Evolutionary conservation across 148 eudicot genomes (phyloP).

Genomic region (Arbutus unedo): DNA sequence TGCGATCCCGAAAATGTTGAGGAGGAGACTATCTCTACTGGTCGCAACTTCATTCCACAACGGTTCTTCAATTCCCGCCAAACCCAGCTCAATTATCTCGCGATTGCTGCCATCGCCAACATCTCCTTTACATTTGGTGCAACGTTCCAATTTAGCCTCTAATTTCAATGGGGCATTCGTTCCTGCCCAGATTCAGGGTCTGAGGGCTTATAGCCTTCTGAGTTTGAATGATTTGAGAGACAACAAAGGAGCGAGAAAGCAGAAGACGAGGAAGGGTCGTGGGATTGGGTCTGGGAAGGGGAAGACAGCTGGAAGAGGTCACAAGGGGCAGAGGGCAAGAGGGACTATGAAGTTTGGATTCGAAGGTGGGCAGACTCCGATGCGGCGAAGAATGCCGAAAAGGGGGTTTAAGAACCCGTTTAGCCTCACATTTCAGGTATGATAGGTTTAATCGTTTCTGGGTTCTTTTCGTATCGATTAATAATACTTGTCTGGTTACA

Average conservation of each 20-base stretch:
- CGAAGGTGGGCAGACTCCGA: conserved; percentile 94
- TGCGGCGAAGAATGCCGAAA: conserved; percentile 73
- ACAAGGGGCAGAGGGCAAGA: conserved; percentile 95
- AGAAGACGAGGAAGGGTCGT: conserved; percentile 90
- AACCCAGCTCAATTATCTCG: neutral
- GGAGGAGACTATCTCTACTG: conserved; percentile 8
- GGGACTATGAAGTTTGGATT: conserved; percentile 86
- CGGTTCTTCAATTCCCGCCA: conserved; percentile 15
- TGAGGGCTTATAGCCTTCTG: conserved; percentile 48
- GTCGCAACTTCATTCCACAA: conserved; percentile 5
- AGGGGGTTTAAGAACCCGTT: conserved; percentile 89
- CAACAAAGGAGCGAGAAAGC: conserved; percentile 76
- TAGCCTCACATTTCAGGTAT: conserved; percentile 77
- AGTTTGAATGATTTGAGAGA: conserved; percentile 75
- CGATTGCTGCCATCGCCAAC: neutral
- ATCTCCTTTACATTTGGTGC: neutral
- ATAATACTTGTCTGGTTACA: neutral
- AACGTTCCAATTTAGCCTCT: neutral
- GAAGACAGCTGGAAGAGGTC: conserved; percentile 94
- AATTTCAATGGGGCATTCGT: neutral
- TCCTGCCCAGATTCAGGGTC: neutral
- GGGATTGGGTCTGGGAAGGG: conserved; percentile 98
- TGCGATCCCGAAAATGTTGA: conserved; percentile 8
- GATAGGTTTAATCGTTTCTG: neutral
- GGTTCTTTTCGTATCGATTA: neutral